phyloP scores from a whole-genome alignment of 148 eudicot species.

The Agrostemma githago region DNA sequence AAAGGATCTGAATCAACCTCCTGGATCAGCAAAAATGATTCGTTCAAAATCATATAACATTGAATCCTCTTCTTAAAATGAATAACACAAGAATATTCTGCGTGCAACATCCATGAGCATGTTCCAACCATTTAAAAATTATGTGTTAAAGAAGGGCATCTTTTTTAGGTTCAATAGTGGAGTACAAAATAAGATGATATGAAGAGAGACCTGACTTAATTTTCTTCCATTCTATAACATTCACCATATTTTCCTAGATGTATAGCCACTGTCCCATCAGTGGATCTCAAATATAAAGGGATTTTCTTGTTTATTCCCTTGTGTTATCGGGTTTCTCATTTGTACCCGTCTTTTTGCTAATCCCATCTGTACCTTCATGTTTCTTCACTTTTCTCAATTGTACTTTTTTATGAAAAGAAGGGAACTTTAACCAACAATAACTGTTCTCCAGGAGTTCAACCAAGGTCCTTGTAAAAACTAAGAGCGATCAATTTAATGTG shows the following conservation, averaged over 20 bases:
- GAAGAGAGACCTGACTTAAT: not conserved
- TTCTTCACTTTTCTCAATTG: too few species aligned
- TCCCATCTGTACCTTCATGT: too few species aligned
- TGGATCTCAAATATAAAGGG: not conserved
- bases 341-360: too few species aligned
- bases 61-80: not conserved
- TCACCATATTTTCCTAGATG: not conserved
- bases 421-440: too few species aligned
- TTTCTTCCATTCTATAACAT: not conserved
- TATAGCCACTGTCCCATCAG: not conserved
- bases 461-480: too few species aligned
- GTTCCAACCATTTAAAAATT: not conserved
- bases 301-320: too few species aligned
- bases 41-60: not conserved
- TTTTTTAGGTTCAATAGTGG: not conserved
- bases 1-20: slow-evolving; percentile 70
- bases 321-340: too few species aligned
- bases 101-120: not conserved
- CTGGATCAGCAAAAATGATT: slow-evolving; percentile 33
- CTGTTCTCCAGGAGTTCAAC: too few species aligned
- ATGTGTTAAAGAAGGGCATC: not conserved
- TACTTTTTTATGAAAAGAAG: too few species aligned
- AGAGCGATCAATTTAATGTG: too few species aligned
- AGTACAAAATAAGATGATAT: not conserved
- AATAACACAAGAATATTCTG: not conserved